Conservation (phyloP, 371 early-diverging fungal species). For the Mucor lusitanicus region DNA sequence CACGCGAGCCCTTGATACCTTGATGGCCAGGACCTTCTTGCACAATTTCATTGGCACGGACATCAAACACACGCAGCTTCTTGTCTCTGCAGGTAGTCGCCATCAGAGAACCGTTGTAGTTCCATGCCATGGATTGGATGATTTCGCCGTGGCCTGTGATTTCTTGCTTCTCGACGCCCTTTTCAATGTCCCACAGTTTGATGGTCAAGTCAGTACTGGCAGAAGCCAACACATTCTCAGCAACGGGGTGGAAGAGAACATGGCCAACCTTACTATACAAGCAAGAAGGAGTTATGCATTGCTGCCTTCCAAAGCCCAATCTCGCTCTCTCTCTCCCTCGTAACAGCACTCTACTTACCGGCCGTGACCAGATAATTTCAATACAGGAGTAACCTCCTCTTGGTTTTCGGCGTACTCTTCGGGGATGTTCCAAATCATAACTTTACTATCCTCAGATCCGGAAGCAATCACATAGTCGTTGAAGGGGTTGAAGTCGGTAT, state of each 20-base stretch:
- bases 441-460: constrained; percentile 92
- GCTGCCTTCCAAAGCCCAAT: neutral
- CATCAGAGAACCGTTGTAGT: constrained; percentile 83
- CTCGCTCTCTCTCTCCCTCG: neutral
- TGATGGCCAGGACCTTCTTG: constrained; percentile 85
- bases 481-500: constrained; percentile 97
- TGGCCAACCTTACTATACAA: constrained; percentile 91
- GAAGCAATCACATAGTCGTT: constrained; percentile 93
- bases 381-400: constrained; percentile 62
- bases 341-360: constrained; percentile 37
- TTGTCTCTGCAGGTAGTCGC: constrained; percentile 97
- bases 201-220: constrained; percentile 92
- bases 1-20: constrained; percentile 96
- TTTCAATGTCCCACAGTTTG: constrained; percentile 97
- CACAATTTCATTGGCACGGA: constrained; percentile 83
- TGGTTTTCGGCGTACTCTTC: constrained; percentile 70
- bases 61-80: constrained; percentile 91
- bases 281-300: neutral
- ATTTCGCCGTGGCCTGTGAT: constrained; percentile 92
- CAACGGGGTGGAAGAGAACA: constrained; percentile 95
- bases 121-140: constrained; percentile 91
- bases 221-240: constrained; percentile 91
- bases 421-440: constrained; percentile 95
- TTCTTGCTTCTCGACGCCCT: constrained; percentile 82
- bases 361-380: constrained; percentile 67